phyloP scores from a whole-genome alignment of 345 rosid species.

The Viola odorata region DNA sequence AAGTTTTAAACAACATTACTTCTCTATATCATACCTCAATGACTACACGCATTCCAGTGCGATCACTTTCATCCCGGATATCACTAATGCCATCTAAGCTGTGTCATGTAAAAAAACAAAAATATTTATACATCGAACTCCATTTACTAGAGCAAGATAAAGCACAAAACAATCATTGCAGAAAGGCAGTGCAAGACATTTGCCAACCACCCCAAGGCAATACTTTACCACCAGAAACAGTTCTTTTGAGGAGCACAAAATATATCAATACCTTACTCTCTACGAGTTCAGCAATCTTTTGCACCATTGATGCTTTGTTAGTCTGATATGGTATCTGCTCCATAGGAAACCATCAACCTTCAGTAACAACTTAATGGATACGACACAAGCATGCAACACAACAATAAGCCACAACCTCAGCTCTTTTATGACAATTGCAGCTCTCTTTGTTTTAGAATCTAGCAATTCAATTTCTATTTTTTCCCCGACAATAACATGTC shows the following conservation, averaged over 20 bases:
- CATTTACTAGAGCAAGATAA: no score
- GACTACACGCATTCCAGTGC: slow-evolving; percentile 89
- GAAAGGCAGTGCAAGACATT: no score
- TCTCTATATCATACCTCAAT: slow-evolving; percentile 55
- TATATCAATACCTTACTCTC: slow-evolving; percentile 61
- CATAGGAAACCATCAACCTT: slow-evolving; percentile 9
- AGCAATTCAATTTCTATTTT: slow-evolving; percentile 76
- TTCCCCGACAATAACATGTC: slow-evolving; percentile 77
- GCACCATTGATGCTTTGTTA: slow-evolving; percentile 83
- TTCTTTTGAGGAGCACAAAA: neutral
- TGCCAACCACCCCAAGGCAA: no score
- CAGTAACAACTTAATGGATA: slow-evolving; percentile 5
- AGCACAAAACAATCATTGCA: no score
- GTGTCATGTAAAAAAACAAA: slow-evolving; percentile 27
- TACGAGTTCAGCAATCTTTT: slow-evolving; percentile 97
- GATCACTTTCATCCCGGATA: slow-evolving; percentile 97
- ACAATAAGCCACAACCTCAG: slow-evolving; percentile 27
- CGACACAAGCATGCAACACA: slow-evolving; percentile 3
- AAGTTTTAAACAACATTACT: neutral
- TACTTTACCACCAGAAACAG: no score
- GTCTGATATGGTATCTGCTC: slow-evolving; percentile 87
- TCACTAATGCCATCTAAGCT: slow-evolving; percentile 86
- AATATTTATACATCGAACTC: neutral
- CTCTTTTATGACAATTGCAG: slow-evolving; percentile 81
- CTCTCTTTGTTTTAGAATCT: slow-evolving; percentile 70